Percentiles rank a stretch among this genome's conserved stretches.
Conservation (phyloP, 108 stramenopile genomes). For the Conticribra weissflogii region DNA sequence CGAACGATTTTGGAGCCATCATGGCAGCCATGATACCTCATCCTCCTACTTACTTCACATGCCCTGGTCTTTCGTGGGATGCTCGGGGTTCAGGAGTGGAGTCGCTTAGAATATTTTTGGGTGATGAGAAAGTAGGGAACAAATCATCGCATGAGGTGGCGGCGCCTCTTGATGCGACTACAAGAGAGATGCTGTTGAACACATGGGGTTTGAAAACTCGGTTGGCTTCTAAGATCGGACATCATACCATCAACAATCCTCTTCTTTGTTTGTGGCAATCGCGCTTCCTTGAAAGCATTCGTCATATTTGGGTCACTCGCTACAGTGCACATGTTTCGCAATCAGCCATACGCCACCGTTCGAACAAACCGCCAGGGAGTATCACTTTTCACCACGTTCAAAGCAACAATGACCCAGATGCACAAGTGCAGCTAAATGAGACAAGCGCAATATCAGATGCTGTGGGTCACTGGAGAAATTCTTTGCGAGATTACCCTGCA, state of each 20-base stretch:
- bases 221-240: not conserved
- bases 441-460: conserved; percentile 28
- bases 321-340: conserved; percentile 23
- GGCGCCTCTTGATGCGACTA: conserved; percentile 31
- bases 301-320: conserved; percentile 39
- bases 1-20: not conserved
- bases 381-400: no score
- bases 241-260: conserved; percentile 6
- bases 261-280: conserved; percentile 41
- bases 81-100: conserved; percentile 13
- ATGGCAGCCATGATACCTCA: conserved; percentile 37
- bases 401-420: conserved; percentile 12
- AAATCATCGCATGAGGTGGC: conserved; percentile 7
- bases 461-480: conserved; percentile 35
- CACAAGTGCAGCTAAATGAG: conserved; percentile 14
- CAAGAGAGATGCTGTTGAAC: conserved; percentile 24
- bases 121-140: not conserved
- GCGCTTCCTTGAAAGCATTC: conserved; percentile 34
- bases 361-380: not conserved
- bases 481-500: conserved; percentile 48
- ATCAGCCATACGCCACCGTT: not conserved
- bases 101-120: conserved; percentile 25
- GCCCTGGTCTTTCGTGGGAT: conserved; percentile 49
- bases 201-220: conserved; percentile 36
- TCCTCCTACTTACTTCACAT: conserved; percentile 43